Evolutionary conservation across 805 yeast species (phyloP), one percentile per base, ranked within the genome.

Genomic region (Lachancea sp.): DNA sequence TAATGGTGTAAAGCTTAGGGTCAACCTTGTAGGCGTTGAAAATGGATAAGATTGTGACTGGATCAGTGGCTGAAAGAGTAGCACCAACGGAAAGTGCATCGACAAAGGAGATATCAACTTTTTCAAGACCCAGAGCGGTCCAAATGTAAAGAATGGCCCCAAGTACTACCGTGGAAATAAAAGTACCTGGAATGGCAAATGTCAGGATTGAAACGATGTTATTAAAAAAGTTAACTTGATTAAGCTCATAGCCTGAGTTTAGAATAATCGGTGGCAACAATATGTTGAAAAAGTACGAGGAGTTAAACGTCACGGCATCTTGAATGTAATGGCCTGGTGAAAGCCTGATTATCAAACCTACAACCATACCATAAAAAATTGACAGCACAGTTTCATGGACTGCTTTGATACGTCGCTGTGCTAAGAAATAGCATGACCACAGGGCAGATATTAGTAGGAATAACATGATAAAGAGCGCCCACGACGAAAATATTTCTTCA

Each of bases 11-110:
- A 35, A 92, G 70, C 63, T 94, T 92, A 8, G 98, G 98, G 62
- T 92, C 99, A 25, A 92, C 99, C 64, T 90, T 89, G 67, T 92
- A 92, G 11, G 97, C 92, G 59, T 90, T 92, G 71, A 92, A 92
- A 45, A 92, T 92, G 11, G 97, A 88, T 51, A 92, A 67, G 55
- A 92, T 90, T 1, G 99, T 92, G 22, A 92, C 97, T 0, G 99
- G 99, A 62, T 92, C 99, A 2, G 99, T 92, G 16, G 99, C 99
- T 2, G 96, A 86, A 32, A 92, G 72, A 0, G 98, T 90, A 2
- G 99, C 98, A 18, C 98, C 99, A 13, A 92, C 95, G 0, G 96
- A 90, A 41, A 92, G 70, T 0, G 97, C 96, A 61, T 90, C 97
- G n/a, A 92, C 96, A 65, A 90, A 88, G 38, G 96, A 90, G 41